phyloP scores from a whole-genome alignment of 345 rosid species.

The Bretschneidera sinensis region DNA sequence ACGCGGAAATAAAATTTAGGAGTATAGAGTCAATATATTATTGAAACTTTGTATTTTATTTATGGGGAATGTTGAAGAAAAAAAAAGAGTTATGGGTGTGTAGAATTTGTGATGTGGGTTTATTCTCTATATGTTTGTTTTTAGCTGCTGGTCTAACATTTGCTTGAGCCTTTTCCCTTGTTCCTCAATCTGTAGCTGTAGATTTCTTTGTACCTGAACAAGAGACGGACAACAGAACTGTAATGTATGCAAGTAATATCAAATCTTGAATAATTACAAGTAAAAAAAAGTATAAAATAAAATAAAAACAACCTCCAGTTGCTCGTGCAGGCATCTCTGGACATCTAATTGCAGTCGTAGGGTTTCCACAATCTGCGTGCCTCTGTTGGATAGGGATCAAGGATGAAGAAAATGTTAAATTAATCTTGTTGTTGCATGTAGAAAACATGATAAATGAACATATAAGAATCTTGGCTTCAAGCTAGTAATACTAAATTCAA shows the following conservation, averaged over 20 bases:
- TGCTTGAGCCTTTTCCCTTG: conserved; percentile 28
- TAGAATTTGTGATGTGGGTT: too few relatives aligned
- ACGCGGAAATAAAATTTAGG: too few relatives aligned
- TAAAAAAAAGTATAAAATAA: too few relatives aligned
- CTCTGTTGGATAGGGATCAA: background rate
- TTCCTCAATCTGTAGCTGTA: conserved; percentile 30
- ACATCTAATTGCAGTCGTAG: background rate
- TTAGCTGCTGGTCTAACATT: conserved; percentile 21
- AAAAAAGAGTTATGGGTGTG: too few relatives aligned
- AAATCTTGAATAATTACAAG: background rate
- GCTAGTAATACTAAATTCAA: too few relatives aligned
- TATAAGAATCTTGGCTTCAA: background rate
- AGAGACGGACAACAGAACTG: background rate
- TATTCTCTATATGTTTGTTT: too few relatives aligned
- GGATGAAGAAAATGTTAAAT: background rate
- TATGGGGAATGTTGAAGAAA: too few relatives aligned
- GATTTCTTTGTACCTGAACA: conserved; percentile 16
- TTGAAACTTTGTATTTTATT: too few relatives aligned
- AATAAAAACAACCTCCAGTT: background rate
- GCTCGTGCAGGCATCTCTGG: background rate
- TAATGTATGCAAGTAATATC: background rate
- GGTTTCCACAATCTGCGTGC: background rate
- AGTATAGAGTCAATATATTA: too few relatives aligned
- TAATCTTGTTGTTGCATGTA: too few relatives aligned
- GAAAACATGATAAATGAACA: too few relatives aligned